phyloP scores from a whole-genome alignment of 2,329 filamentous ascomycete genomes.

The Penicillium sp. region DNA sequence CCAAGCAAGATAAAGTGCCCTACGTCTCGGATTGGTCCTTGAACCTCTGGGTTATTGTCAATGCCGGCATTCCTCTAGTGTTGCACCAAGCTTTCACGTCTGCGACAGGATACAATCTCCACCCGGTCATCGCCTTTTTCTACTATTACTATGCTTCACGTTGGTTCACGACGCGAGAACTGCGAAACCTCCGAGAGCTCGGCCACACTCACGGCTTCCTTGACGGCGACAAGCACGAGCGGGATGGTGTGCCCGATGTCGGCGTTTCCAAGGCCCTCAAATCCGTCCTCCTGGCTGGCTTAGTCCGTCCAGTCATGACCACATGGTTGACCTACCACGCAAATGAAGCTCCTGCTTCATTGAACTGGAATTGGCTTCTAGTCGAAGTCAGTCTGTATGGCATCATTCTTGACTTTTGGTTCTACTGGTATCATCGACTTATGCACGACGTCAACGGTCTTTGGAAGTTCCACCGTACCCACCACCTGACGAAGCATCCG shows the following conservation, averaged over 20 bases:
- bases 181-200: neutral
- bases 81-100: neutral
- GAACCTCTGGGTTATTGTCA: slow-evolving; percentile 1
- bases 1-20: slow-evolving; percentile 1
- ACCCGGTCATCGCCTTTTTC: neutral
- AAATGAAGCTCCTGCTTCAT: neutral
- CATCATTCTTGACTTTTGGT: slow-evolving; percentile 5
- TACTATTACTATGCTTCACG: slow-evolving; percentile 4
- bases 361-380: neutral
- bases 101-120: neutral
- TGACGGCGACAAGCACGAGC: slow-evolving; percentile 1
- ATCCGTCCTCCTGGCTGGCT: slow-evolving; percentile 1
- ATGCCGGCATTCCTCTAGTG: neutral
- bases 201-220: neutral
- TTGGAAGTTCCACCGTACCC: slow-evolving; percentile 3
- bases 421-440: slow-evolving; percentile 5
- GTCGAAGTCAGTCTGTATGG: slow-evolving; percentile 2
- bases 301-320: slow-evolving; percentile 1
- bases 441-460: slow-evolving; percentile 4
- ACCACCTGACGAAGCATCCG: slow-evolving; percentile 2
- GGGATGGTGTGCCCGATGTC: slow-evolving; percentile 3
- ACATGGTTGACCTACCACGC: neutral
- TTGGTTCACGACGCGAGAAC: neutral
- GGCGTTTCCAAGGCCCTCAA: neutral
- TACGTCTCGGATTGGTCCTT: slow-evolving; percentile 3